Base-by-base conservation (phyloP, 495 filamentous ascomycete species). In the Neurospora sp. region DNA sequence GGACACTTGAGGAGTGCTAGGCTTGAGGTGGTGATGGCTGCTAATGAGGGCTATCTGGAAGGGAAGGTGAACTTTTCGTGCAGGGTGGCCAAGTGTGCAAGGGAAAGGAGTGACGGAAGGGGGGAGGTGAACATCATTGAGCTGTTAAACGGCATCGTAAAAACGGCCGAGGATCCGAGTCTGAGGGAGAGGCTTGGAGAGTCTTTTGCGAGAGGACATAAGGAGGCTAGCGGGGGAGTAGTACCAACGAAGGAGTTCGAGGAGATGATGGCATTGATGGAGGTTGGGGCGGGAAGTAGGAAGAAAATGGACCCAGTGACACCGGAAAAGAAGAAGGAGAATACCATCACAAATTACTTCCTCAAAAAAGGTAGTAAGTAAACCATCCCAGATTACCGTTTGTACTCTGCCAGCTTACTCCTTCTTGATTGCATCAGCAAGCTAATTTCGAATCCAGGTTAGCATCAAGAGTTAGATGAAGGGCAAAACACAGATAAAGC, bases 21-120 rank as follows among this genome's bases (percentile, higher is more conserved):
- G 40, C 79, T 89, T 14, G 85, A 89, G 61, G 82, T 89, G 10
- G 80, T 91, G 18, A 77, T 89, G 72, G 86, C 85, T 9, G 89
- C 88, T 0, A 90, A 91, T 71, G 82, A 84, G 35, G 89, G 87
- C 10, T 91, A 89, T 76, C 81, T 87, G 0, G 83, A 84, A 1
- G 85, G 80, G 8, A 81, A 81, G 71, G 87, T 90, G 10, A 86
- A 88, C 75, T 90, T 90, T 76, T 89, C 88, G 18, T 89, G 88
- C 72, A 82, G 88, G 10, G 80, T 89, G 27, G 81, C 87, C 9
- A 80, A 82, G 37, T 82, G 80, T 70, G 87, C 86, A 18, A 75
- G 82, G 18, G 76, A 71, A 37, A 77, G 81, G 12, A 16, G 22
- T 2, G 53, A 27, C 12, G 53, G 53, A 41, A 81, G 86, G 31